A percentile compares a stretch with the other conserved stretches of the same genome.
These are phyloP conservation scores for Venturia asperata DNA, from an alignment of 2,329 filamentous ascomycete species.

Conservation along the genomic window DNA sequence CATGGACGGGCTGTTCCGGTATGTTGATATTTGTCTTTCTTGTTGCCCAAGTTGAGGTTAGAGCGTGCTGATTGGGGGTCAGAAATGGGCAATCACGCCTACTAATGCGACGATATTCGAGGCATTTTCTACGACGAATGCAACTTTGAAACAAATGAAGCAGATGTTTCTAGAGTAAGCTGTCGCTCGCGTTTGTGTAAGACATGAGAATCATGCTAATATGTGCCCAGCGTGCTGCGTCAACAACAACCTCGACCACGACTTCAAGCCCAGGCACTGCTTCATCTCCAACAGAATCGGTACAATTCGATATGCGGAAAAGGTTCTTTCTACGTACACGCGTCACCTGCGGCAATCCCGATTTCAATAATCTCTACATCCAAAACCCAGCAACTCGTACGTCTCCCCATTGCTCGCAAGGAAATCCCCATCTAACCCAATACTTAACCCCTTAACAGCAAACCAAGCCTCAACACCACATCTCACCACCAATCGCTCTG, in stretches of 20 bases:
- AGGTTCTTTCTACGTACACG: neutral
- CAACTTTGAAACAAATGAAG: too few species aligned
- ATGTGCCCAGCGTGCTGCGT: neutral
- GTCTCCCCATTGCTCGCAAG: neutral
- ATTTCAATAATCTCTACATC: neutral
- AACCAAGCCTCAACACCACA: neutral
- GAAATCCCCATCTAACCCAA: neutral
- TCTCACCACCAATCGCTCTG: neutral
- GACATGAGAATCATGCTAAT: too few species aligned
- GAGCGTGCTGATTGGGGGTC: neutral
- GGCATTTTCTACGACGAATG: too few species aligned
- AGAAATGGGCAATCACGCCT: too few species aligned
- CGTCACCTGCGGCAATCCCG: neutral
- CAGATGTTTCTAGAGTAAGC: too few species aligned
- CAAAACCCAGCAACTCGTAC: conserved; percentile 8
- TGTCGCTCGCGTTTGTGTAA: too few species aligned
- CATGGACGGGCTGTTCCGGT: neutral
- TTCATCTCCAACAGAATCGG: neutral
- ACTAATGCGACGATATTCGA: too few species aligned
- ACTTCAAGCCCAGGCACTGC: too few species aligned
- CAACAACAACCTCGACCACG: neutral
- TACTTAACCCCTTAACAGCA: neutral
- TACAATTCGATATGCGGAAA: neutral
- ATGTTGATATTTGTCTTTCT: neutral
- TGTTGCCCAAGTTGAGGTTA: neutral